Conservation (phyloP, 768 basidiomycete genomes). For the Lyophyllum shimeji region DNA sequence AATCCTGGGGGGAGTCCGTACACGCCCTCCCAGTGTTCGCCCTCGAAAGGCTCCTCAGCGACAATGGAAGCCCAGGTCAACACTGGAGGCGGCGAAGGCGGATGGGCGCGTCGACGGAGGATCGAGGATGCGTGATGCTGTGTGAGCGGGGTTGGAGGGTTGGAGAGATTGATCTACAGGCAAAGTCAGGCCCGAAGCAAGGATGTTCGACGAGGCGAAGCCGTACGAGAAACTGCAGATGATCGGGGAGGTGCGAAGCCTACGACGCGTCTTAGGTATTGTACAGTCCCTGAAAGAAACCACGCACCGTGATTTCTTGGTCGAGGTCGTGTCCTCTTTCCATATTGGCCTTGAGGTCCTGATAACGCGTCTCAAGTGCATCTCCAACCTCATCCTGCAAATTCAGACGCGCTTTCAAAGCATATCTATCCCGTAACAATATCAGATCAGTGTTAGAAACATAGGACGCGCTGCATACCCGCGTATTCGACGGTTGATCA, state of each 20-base stretch:
- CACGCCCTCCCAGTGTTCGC: constrained; percentile 83
- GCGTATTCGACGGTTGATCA: constrained; percentile 54
- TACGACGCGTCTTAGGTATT: constrained; percentile 22
- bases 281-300: neutral
- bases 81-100: constrained; percentile 34
- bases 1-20: constrained; percentile 52
- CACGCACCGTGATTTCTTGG: constrained; percentile 60
- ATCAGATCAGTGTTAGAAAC: constrained; percentile 1
- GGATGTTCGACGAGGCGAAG: too few species aligned
- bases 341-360: constrained; percentile 49
- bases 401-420: constrained; percentile 70
- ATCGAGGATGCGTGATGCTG: constrained; percentile 53
- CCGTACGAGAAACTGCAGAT: constrained; percentile 71
- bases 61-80: constrained; percentile 82
- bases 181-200: neutral
- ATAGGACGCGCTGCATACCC: constrained; percentile 43
- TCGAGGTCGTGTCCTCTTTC: constrained; percentile 59
- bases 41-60: constrained; percentile 81
- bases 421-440: constrained; percentile 37
- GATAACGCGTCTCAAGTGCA: constrained; percentile 56
- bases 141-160: constrained; percentile 48
- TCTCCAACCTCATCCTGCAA: constrained; percentile 59
- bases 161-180: constrained; percentile 54
- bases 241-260: constrained; percentile 64
- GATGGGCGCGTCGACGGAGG: constrained; percentile 47